Evolutionary conservation across 2,329 filamentous ascomycete genomes (phyloP).

Genomic region (Neofusicoccum ribis): DNA sequence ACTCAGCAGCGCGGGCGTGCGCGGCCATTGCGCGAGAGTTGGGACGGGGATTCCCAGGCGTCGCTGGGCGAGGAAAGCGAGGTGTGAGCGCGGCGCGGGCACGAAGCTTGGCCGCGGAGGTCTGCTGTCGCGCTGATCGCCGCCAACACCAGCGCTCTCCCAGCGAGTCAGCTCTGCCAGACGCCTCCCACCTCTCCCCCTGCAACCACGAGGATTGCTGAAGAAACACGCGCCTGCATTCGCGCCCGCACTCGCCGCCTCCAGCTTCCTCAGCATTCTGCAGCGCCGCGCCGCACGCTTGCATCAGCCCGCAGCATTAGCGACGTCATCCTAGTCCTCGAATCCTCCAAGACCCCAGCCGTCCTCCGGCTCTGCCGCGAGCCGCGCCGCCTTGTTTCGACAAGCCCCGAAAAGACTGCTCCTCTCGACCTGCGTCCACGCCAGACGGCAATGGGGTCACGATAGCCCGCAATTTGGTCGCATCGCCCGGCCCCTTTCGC

Average conservation of each 20-base stretch:
- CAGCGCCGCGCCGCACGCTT: constrained; percentile 5
- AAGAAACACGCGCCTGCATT: not conserved
- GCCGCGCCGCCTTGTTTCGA: not conserved
- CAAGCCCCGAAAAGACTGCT: not conserved
- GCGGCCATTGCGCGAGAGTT: not conserved
- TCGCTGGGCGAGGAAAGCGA: too few relatives aligned
- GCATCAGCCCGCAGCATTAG: constrained; percentile 10
- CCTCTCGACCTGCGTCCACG: not conserved
- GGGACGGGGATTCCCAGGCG: not conserved
- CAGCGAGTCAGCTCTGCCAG: not conserved
- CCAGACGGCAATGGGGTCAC: constrained; percentile 14
- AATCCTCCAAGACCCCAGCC: constrained; percentile 7
- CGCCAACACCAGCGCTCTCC: not conserved
- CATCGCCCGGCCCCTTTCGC: constrained; percentile 19
- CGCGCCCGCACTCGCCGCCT: not conserved
- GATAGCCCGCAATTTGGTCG: constrained; percentile 19
- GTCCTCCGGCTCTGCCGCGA: constrained; percentile 5
- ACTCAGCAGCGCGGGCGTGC: not conserved
- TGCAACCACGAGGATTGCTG: constrained; percentile 2
- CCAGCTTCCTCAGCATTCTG: not conserved
- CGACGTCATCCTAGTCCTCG: constrained; percentile 11
- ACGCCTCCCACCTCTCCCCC: constrained; percentile 9
- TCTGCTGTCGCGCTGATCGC: not conserved
- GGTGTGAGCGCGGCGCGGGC: not conserved
- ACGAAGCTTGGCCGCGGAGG: constrained; percentile 15